phyloP scores from a whole-genome alignment of 2,329 filamentous ascomycete species.

The Fusarium lateritium region DNA sequence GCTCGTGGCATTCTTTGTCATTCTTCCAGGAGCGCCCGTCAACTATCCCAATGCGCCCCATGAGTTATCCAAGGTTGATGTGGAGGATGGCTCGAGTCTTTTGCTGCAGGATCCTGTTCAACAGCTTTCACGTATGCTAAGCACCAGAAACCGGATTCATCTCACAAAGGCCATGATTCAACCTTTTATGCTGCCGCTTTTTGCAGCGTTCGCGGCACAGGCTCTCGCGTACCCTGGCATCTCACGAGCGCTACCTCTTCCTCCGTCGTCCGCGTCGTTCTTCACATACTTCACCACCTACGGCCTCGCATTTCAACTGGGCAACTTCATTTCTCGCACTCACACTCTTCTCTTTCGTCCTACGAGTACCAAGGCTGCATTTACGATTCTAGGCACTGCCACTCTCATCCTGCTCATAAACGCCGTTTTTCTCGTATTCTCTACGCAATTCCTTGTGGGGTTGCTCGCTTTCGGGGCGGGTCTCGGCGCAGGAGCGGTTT shows the following conservation, averaged over 20 bases:
- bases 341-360: slow-evolving; percentile 40
- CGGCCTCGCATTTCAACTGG: slow-evolving; percentile 50
- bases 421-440: slow-evolving; percentile 43
- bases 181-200: slow-evolving; percentile 50
- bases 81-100: slow-evolving; percentile 52
- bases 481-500: slow-evolving; percentile 49
- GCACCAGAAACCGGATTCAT: slow-evolving; percentile 33
- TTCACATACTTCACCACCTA: slow-evolving; percentile 50
- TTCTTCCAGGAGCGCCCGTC: slow-evolving; percentile 48
- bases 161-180: slow-evolving; percentile 32
- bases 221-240: slow-evolving; percentile 50
- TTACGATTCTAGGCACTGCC: slow-evolving; percentile 24
- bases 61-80: slow-evolving; percentile 23
- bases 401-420: slow-evolving; percentile 37
- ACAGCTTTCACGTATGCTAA: slow-evolving; percentile 32
- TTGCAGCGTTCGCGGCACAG: slow-evolving; percentile 43
- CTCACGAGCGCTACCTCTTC: slow-evolving; percentile 47
- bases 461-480: slow-evolving; percentile 49
- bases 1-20: slow-evolving; percentile 48
- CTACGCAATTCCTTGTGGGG: slow-evolving; percentile 42
- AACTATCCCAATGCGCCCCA: slow-evolving; percentile 41
- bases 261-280: slow-evolving; percentile 45
- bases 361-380: slow-evolving; percentile 21
- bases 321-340: slow-evolving; percentile 47
- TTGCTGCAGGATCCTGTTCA: slow-evolving; percentile 57